A percentile compares a stretch with the other conserved stretches of the same genome.
phyloP scores from a whole-genome alignment of 495 filamentous ascomycete genomes.

The Penicillium canescens region DNA sequence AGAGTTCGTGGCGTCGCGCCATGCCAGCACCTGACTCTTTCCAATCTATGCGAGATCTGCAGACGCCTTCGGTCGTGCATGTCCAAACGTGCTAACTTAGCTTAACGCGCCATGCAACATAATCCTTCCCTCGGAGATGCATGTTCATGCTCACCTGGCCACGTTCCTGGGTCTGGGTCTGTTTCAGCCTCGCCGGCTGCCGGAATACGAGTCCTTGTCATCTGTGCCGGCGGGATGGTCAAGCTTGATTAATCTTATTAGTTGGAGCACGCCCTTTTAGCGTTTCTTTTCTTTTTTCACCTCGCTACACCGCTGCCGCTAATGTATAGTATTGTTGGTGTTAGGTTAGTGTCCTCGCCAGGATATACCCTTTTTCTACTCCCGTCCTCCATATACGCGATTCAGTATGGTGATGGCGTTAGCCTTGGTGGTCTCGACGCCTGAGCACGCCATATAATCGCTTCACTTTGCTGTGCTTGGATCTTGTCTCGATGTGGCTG shows the following conservation, averaged over 20 bases:
- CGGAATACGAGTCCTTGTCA: not conserved
- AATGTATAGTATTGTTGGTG: not conserved
- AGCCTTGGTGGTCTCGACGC: not conserved
- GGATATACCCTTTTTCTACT: not conserved
- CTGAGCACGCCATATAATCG: conserved; percentile 4
- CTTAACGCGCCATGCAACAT: not conserved
- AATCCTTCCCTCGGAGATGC: not conserved
- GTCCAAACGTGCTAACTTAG: too few relatives aligned
- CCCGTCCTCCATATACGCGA: not conserved
- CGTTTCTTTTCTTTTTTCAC: not conserved
- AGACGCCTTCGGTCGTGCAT: too few relatives aligned
- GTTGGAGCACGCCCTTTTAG: not conserved
- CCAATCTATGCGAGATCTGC: too few relatives aligned
- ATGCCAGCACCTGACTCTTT: too few relatives aligned
- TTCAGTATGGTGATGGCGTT: not conserved
- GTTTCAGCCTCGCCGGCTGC: conserved; percentile 4
- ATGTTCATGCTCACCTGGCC: not conserved
- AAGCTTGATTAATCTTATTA: not conserved
- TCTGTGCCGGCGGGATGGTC: not conserved
- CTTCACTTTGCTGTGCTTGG: not conserved
- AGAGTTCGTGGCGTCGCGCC: too few relatives aligned
- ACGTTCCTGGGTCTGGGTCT: not conserved
- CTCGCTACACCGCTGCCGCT: conserved; percentile 6
- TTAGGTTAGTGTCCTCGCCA: not conserved
- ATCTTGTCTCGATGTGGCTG: not conserved